A percentile compares a stretch with the other conserved stretches of the same genome.
Conservation (phyloP, 208 protist genomes). For the Leishmania braziliensis region DNA sequence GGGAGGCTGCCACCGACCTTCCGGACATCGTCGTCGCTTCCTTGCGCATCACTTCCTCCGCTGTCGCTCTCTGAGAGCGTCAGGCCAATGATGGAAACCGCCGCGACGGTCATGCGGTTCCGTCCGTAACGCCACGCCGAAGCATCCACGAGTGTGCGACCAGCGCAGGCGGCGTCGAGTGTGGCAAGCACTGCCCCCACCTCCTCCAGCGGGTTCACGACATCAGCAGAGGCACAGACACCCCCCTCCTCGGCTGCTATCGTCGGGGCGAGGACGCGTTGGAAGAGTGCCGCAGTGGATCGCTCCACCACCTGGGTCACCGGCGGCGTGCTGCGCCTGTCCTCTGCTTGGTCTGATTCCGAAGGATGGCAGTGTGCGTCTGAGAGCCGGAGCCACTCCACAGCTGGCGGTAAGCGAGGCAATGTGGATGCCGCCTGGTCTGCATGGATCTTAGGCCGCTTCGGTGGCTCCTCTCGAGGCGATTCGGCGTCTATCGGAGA, state of each 20-base stretch:
- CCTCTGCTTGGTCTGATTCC: not conserved
- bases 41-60: not conserved
- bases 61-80: not conserved
- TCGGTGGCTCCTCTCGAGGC: not conserved
- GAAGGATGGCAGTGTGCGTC: not conserved
- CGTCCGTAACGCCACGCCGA: constrained; percentile 67
- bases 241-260: not conserved
- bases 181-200: constrained; percentile 54
- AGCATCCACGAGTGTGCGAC: constrained; percentile 43
- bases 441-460: not conserved
- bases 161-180: constrained; percentile 41
- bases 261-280: not conserved
- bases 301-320: not conserved
- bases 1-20: not conserved
- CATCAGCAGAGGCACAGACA: not conserved
- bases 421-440: not conserved
- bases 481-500: not conserved
- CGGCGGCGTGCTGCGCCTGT: not conserved
- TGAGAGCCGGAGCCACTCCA: constrained; percentile 8
- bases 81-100: constrained; percentile 37
- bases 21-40: not conserved
- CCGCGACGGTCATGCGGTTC: constrained; percentile 59
- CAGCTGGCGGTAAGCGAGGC: not conserved
- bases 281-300: constrained; percentile 2
- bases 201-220: constrained; percentile 30